Conservation (phyloP, 2,329 filamentous ascomycete species). For the Macrophomina tecta region DNA sequence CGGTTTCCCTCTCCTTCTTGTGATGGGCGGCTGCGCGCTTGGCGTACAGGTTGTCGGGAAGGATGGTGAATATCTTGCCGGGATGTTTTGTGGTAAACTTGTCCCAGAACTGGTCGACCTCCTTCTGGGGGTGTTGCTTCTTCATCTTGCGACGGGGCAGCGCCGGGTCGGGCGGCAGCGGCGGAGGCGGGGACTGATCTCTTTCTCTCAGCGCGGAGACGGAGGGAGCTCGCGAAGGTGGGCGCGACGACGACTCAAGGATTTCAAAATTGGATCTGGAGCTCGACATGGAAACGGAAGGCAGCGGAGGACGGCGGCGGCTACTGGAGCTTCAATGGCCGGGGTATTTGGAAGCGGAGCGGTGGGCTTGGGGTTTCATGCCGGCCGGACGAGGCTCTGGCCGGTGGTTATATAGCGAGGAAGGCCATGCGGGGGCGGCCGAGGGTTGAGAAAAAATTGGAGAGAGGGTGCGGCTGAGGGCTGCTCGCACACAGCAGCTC, state of each 20-base stretch:
- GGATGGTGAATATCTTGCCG: constrained; percentile 72
- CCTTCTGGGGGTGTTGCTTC: constrained; percentile 62
- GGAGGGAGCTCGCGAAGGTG: constrained; percentile 30
- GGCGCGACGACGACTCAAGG: background rate
- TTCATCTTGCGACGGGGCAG: constrained; percentile 34
- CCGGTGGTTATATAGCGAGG: constrained; percentile 19
- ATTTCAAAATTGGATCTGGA: constrained; percentile 29
- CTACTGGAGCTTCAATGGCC: constrained; percentile 21
- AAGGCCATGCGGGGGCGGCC: background rate
- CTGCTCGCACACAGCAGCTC: constrained; percentile 19
- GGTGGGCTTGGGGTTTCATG: constrained; percentile 12
- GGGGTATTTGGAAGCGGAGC: background rate
- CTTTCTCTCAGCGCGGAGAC: constrained; percentile 34
- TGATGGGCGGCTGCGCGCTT: constrained; percentile 51
- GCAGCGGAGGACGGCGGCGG: constrained; percentile 14
- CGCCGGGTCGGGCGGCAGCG: constrained; percentile 18
- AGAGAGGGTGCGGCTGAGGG: constrained; percentile 27
- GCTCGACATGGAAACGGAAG: constrained; percentile 38
- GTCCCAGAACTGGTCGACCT: constrained; percentile 74
- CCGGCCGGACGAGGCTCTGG: background rate
- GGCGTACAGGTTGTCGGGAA: constrained; percentile 70
- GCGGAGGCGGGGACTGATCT: constrained; percentile 29
- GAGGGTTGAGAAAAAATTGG: constrained; percentile 14
- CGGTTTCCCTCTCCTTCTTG: constrained; percentile 51
- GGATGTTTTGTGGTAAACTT: constrained; percentile 72